phyloP scores from a whole-genome alignment of 2,329 filamentous ascomycete genomes.

The Sporothrix euskadiensis region DNA sequence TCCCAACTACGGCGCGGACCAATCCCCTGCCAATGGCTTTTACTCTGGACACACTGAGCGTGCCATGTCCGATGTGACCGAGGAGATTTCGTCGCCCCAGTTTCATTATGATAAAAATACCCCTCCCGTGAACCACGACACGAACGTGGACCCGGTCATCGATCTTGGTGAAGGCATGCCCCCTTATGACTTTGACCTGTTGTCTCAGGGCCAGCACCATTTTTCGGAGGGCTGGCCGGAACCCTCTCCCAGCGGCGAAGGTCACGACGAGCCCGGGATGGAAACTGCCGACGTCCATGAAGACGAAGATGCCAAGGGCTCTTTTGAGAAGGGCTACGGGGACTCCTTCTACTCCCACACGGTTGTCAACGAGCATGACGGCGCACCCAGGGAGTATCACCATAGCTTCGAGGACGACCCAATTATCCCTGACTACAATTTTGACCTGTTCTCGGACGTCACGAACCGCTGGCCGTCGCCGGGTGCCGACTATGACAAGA shows the following conservation, averaged over 20 bases:
- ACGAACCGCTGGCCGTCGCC: slow-evolving; percentile 10
- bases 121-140: neutral
- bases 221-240: neutral
- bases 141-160: neutral
- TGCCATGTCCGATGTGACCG: neutral
- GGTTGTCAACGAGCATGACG: neutral
- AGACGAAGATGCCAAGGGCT: neutral
- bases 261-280: neutral
- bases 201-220: slow-evolving; percentile 13
- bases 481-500: neutral
- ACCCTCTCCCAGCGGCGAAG: neutral
- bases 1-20: neutral
- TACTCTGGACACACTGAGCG: no score
- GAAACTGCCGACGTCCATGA: neutral
- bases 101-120: no score
- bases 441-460: slow-evolving; percentile 29
- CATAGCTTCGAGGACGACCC: slow-evolving; percentile 7
- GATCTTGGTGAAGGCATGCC: slow-evolving; percentile 16
- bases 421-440: slow-evolving; percentile 27
- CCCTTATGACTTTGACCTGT: slow-evolving; percentile 29
- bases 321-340: neutral
- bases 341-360: neutral
- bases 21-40: no score
- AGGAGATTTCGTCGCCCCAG: neutral
- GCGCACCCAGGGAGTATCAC: neutral